Percentiles rank a stretch among this genome's conserved stretches.
phyloP scores from a whole-genome alignment of 257 asterid genomes.

The Leptodermis oblonga region DNA sequence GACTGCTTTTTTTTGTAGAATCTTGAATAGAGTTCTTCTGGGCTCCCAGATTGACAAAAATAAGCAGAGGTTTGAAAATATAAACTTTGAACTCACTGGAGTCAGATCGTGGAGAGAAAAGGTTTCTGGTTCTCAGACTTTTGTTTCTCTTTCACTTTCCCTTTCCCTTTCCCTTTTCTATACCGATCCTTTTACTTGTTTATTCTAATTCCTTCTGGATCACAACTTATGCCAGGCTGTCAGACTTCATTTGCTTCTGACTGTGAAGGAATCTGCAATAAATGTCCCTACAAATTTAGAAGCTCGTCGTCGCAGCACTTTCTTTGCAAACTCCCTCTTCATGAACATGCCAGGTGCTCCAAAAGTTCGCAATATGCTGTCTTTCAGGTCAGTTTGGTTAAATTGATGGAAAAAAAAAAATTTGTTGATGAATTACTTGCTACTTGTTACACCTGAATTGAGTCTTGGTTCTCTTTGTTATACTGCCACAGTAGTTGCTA shows the following conservation, averaged over 20 bases:
- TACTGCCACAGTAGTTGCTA: background rate
- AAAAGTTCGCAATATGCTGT: conserved; percentile 91
- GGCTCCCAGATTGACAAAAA: conserved; percentile 38
- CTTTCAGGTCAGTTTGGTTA: conserved; percentile 73
- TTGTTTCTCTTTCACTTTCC: too few species aligned
- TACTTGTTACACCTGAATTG: conserved; percentile 12
- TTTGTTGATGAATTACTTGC: conserved; percentile 17
- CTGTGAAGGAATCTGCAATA: conserved; percentile 95
- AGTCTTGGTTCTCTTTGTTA: background rate
- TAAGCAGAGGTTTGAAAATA: conserved; percentile 75
- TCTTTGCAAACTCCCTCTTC: conserved; percentile 91
- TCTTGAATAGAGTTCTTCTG: conserved; percentile 41
- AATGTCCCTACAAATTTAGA: conserved; percentile 91
- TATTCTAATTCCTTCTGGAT: conserved; percentile 12
- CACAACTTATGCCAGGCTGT: conserved; percentile 54
- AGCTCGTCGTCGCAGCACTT: conserved; percentile 92
- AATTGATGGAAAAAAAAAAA: conserved; percentile 7
- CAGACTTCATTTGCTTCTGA: conserved; percentile 91
- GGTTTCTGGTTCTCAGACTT: conserved; percentile 38
- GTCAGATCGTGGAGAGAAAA: conserved; percentile 81
- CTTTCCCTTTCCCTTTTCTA: conserved; percentile 11
- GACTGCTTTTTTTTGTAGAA: conserved; percentile 38
- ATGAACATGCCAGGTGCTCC: conserved; percentile 98
- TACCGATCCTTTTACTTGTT: conserved; percentile 8
- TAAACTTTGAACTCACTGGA: conserved; percentile 47